Conservation (phyloP, 208 protist genomes). For the Trypanosomatidae sp. region DNA sequence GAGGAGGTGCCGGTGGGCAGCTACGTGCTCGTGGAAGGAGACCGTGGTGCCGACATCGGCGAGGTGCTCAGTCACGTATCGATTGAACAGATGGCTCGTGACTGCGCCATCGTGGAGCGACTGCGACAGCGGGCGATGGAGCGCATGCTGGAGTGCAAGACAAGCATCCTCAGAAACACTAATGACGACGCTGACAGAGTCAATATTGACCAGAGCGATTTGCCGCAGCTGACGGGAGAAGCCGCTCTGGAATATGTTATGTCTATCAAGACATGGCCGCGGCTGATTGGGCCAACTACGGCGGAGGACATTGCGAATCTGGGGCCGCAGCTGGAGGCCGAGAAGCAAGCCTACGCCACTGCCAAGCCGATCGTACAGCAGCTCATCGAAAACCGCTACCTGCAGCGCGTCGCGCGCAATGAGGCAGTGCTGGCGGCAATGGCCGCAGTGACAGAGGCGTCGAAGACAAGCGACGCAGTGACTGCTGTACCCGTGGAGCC, state of each 20-base stretch:
- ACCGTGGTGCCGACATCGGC: conserved; percentile 64
- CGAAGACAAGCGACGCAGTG: not conserved
- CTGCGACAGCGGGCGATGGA: conserved; percentile 23
- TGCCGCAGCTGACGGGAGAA: conserved; percentile 21
- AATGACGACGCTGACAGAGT: conserved; percentile 1
- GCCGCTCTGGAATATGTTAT: conserved; percentile 25
- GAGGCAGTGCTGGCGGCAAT: conserved; percentile 9
- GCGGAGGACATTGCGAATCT: conserved; percentile 26
- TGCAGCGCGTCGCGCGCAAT: conserved; percentile 26
- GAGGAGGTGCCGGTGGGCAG: conserved; percentile 33
- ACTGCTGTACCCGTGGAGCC: not conserved
- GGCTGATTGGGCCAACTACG: conserved; percentile 37
- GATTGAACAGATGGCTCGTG: conserved; percentile 37
- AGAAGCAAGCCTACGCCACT: conserved; percentile 28
- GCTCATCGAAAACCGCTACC: conserved; percentile 37
- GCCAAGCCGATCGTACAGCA: conserved; percentile 39
- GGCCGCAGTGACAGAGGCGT: conserved; percentile 1
- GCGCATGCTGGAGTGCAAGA: conserved; percentile 15
- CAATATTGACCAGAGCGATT: not conserved
- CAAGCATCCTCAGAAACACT: not conserved
- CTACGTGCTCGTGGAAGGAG: conserved; percentile 61
- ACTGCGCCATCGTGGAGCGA: conserved; percentile 33
- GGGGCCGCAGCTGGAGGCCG: conserved; percentile 22
- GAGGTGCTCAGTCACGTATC: conserved; percentile 40
- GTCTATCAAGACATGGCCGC: conserved; percentile 37